Percentiles rank a stretch among this genome's conserved stretches.
phyloP scores from a whole-genome alignment of 495 filamentous ascomycete genomes.

The Daldinia loculata region DNA sequence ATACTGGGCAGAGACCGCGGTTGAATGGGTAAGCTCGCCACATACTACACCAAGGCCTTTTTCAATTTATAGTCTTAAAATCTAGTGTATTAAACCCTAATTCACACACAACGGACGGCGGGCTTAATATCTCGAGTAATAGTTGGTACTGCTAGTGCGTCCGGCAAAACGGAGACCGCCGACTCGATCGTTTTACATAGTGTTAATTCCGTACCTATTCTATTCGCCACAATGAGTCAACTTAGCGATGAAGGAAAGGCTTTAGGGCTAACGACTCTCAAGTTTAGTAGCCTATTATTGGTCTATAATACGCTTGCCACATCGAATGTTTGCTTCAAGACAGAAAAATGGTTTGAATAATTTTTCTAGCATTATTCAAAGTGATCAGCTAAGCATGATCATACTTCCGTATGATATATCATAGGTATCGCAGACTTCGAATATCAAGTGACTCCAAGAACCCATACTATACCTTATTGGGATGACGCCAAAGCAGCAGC shows the following conservation, averaged over 20 bases:
- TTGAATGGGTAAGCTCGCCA: slow-evolving; percentile 10
- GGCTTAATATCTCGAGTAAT: not conserved
- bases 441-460: slow-evolving; percentile 38
- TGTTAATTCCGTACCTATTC: not conserved
- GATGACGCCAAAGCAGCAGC: slow-evolving; percentile 21
- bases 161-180: not conserved
- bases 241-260: not conserved
- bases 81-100: slow-evolving; percentile 1
- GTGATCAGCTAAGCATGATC: slow-evolving; percentile 9
- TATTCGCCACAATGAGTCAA: not conserved
- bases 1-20: not conserved
- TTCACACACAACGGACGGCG: not conserved
- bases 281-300: not conserved
- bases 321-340: not conserved
- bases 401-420: slow-evolving; percentile 8
- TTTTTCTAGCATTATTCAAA: slow-evolving; percentile 14
- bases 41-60: not conserved
- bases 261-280: not conserved
- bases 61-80: slow-evolving; percentile 21
- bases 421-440: slow-evolving; percentile 27
- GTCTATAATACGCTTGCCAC: not conserved
- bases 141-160: not conserved
- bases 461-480: slow-evolving; percentile 30
- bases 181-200: not conserved
- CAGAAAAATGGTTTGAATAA: not conserved